These are phyloP conservation scores for Thalassiosira exigua DNA, from an alignment of 352 stramenopile genomes.

Conservation along the genomic window DNA sequence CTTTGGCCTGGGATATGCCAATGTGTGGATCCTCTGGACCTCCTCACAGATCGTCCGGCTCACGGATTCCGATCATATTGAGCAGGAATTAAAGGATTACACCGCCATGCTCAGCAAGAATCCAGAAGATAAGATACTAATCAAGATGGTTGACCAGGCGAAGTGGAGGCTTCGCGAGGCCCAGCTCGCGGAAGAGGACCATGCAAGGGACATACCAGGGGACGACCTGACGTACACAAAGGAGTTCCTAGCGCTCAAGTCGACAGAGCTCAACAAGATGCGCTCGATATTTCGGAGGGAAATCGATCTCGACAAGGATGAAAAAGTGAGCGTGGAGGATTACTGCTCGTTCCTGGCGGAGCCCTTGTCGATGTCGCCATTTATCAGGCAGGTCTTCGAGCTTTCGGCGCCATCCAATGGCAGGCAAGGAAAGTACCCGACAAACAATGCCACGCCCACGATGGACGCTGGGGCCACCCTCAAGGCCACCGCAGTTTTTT, in stretches of 20 bases:
- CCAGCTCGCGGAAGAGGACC: conserved; percentile 45
- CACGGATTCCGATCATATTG: conserved; percentile 43
- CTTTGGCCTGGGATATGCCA: conserved; percentile 50
- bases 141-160: conserved; percentile 42
- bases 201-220: conserved; percentile 43
- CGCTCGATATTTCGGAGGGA: conserved; percentile 25
- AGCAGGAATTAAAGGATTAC: conserved; percentile 55
- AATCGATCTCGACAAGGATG: conserved; percentile 41
- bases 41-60: conserved; percentile 36
- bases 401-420: conserved; percentile 28
- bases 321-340: conserved; percentile 48
- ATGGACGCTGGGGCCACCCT: conserved; percentile 48
- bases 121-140: conserved; percentile 45
- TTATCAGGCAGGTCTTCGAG: conserved; percentile 46
- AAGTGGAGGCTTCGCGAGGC: conserved; percentile 48
- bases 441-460: conserved; percentile 28
- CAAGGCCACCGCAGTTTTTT: conserved; percentile 55
- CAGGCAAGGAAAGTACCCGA: conserved; percentile 14
- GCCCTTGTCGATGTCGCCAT: conserved; percentile 37
- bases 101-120: conserved; percentile 33
- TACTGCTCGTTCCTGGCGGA: conserved; percentile 44
- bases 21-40: conserved; percentile 54
- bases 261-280: conserved; percentile 43
- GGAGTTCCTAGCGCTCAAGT: conserved; percentile 37
- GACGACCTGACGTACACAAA: conserved; percentile 56